Percentiles rank a stretch among this genome's conserved stretches.
Evolutionary conservation across 257 asterid species (phyloP).

Genomic region (Solanum etuberosum): DNA sequence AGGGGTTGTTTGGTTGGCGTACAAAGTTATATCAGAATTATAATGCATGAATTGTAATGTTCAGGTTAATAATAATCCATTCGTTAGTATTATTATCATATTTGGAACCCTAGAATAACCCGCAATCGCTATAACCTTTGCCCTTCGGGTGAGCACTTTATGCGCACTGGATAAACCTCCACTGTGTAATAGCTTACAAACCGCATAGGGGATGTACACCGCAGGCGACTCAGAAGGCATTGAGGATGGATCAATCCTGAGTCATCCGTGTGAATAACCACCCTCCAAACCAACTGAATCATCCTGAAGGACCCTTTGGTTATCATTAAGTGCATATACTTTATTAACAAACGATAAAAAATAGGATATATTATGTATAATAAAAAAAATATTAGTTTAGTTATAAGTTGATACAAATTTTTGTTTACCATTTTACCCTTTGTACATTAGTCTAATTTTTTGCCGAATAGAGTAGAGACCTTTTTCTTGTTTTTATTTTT

Average conservation of each 20-base stretch:
- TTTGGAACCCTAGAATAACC: too few relatives aligned
- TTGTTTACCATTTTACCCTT: background rate
- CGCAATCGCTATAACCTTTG: too few relatives aligned
- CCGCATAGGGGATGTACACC: too few relatives aligned
- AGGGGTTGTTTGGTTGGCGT: background rate
- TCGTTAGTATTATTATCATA: too few relatives aligned
- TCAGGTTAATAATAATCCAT: background rate
- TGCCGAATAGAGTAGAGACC: background rate
- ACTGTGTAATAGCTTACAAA: too few relatives aligned
- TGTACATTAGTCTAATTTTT: background rate
- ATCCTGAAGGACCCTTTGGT: background rate
- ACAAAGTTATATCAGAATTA: background rate
- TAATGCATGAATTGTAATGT: background rate
- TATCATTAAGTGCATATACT: background rate
- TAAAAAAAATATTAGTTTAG: background rate
- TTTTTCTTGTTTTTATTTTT: background rate
- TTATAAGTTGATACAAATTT: background rate
- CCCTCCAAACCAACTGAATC: background rate
- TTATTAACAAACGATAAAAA: background rate
- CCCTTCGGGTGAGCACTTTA: too few relatives aligned
- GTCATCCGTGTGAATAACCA: too few relatives aligned
- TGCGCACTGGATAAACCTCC: too few relatives aligned
- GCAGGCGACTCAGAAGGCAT: background rate
- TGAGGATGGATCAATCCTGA: background rate
- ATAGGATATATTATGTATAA: background rate